phyloP scores from a whole-genome alignment of 106 monocot genomes.

The Dioscorea zingiberensis region DNA sequence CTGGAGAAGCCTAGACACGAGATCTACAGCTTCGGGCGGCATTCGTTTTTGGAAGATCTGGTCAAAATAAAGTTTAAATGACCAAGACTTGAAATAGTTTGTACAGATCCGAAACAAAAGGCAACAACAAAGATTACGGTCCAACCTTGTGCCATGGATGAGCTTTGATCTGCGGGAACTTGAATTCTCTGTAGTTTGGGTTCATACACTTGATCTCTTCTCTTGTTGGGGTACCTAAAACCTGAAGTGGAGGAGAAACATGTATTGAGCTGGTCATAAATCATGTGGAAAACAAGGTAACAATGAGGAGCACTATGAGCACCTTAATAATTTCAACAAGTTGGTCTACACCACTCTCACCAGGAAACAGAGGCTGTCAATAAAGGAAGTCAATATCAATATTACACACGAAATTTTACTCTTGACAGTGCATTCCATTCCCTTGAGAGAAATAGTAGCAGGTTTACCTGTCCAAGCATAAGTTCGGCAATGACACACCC shows the following conservation, averaged over 20 bases:
- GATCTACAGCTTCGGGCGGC: constrained; percentile 67
- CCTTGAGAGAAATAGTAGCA: not conserved
- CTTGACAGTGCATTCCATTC: too few species aligned
- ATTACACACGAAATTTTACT: too few species aligned
- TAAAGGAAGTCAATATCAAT: too few species aligned
- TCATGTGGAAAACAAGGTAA: too few species aligned
- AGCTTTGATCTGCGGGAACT: constrained; percentile 72
- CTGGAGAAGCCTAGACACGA: constrained; percentile 67
- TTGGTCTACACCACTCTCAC: constrained; percentile 23
- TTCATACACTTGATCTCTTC: constrained; percentile 87
- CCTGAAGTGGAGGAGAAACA: constrained; percentile 12
- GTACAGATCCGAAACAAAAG: not conserved
- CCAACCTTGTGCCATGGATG: constrained; percentile 75
- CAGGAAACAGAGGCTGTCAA: constrained; percentile 53
- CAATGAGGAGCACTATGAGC: not conserved
- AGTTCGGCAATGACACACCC: constrained; percentile 73
- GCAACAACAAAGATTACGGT: not conserved
- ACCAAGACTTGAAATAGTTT: too few species aligned
- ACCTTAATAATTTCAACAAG: constrained; percentile 81
- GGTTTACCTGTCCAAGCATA: constrained; percentile 50
- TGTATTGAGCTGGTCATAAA: not conserved
- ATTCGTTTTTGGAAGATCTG: constrained; percentile 60
- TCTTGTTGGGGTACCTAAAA: constrained; percentile 64
- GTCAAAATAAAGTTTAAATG: not conserved
- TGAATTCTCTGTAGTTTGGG: constrained; percentile 68